Conservation (phyloP, 768 basidiomycete genomes). For the Dendrothele bispora region DNA sequence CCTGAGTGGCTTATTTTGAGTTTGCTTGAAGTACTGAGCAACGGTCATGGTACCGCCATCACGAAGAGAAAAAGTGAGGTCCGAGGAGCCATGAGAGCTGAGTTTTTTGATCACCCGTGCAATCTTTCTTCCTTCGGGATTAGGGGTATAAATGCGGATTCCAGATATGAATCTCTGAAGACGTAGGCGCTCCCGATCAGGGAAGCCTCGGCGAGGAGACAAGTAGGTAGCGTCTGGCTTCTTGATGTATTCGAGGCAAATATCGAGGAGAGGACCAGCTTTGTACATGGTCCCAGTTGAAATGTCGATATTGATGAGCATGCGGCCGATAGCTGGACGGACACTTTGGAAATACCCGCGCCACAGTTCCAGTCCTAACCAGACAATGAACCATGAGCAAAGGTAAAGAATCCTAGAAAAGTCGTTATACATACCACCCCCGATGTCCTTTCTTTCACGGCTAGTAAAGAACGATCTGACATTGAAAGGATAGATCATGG, state of each 20-base stretch:
- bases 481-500: constrained; percentile 65
- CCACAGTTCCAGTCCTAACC: constrained; percentile 59
- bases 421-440: constrained; percentile 12
- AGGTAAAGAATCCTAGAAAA: background rate
- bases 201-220: constrained; percentile 42
- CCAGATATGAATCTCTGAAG: constrained; percentile 59
- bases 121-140: constrained; percentile 26
- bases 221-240: constrained; percentile 30
- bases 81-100: constrained; percentile 50
- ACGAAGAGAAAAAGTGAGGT: constrained; percentile 44
- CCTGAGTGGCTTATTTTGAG: constrained; percentile 51
- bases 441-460: constrained; percentile 48
- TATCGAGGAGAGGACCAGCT: constrained; percentile 48
- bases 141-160: constrained; percentile 46
- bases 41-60: constrained; percentile 49
- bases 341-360: constrained; percentile 76
- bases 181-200: constrained; percentile 54
- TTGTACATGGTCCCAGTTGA: constrained; percentile 74
- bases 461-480: constrained; percentile 73
- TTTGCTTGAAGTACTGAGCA: constrained; percentile 53
- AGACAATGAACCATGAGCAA: constrained; percentile 30
- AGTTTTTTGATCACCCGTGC: constrained; percentile 64
- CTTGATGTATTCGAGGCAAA: constrained; percentile 53
- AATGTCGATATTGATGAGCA: constrained; percentile 73
- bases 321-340: constrained; percentile 56